Percentiles rank a stretch among this genome's conserved stretches.
These are phyloP conservation scores for Yarrowia bubula DNA, from an alignment of 805 yeast genomes.

Conservation along the genomic window DNA sequence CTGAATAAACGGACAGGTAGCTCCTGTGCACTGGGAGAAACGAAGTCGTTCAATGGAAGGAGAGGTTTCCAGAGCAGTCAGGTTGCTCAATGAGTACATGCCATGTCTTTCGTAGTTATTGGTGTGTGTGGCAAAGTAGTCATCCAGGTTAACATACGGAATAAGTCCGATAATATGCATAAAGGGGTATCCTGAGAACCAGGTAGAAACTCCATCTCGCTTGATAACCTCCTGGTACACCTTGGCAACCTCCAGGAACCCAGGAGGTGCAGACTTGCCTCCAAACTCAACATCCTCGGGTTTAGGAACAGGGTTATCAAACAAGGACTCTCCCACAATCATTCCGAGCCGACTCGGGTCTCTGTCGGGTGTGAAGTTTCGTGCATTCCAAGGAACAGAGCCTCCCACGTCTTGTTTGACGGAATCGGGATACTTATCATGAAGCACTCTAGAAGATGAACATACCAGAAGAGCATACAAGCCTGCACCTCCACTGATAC, in stretches of 20 bases:
- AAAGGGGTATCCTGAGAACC: slow-evolving; percentile 19
- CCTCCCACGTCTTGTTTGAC: neutral
- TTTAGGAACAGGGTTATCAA: neutral
- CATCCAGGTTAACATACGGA: slow-evolving; percentile 5
- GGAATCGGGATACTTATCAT: slow-evolving; percentile 12
- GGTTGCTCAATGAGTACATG: slow-evolving; percentile 5
- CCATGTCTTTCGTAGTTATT: neutral
- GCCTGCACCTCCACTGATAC: slow-evolving; percentile 12
- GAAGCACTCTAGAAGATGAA: neutral
- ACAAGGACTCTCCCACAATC: neutral
- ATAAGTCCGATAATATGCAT: slow-evolving; percentile 24
- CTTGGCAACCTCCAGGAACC: slow-evolving; percentile 12
- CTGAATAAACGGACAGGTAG: slow-evolving; percentile 14
- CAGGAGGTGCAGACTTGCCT: neutral
- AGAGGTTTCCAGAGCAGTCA: slow-evolving; percentile 10
- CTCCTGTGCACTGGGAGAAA: slow-evolving; percentile 22
- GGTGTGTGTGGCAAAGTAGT: slow-evolving; percentile 5
- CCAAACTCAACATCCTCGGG: neutral
- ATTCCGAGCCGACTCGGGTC: slow-evolving; percentile 15
- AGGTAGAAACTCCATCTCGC: neutral
- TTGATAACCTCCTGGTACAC: neutral
- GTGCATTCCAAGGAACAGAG: slow-evolving; percentile 2
- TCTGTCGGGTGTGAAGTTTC: neutral
- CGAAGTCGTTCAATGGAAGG: neutral
- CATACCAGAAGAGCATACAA: neutral